Percentiles rank a stretch among this genome's conserved stretches.
Conservation (phyloP, 129 eudicot species). For the Flaveria linearis region DNA sequence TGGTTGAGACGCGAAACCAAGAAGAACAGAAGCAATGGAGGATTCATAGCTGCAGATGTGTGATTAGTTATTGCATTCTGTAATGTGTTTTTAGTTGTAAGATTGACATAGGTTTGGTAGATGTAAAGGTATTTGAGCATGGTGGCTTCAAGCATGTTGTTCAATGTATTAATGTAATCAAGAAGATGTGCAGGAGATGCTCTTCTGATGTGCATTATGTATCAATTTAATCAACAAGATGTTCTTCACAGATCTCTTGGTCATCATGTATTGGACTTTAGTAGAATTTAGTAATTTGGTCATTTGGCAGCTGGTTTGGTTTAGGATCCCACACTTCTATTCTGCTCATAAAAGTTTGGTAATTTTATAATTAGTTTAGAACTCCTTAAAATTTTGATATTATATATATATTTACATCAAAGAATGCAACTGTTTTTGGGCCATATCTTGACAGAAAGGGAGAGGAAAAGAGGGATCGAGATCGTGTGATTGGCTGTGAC, state of each 20-base stretch:
- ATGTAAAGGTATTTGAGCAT: conserved; percentile 22
- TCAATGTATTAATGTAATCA: not conserved
- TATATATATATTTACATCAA: too few relatives aligned
- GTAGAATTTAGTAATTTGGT: not conserved
- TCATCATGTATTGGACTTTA: not conserved
- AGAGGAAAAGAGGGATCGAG: too few relatives aligned
- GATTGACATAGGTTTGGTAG: conserved; percentile 29
- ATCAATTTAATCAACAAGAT: too few relatives aligned
- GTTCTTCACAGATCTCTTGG: not conserved
- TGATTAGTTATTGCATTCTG: conserved; percentile 31
- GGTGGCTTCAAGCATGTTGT: not conserved
- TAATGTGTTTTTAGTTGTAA: conserved; percentile 29
- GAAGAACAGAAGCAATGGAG: conserved; percentile 23
- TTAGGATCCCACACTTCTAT: conserved; percentile 10
- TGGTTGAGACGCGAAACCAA: conserved; percentile 50
- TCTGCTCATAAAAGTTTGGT: conserved; percentile 8
- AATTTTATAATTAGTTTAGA: not conserved
- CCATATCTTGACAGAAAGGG: too few relatives aligned
- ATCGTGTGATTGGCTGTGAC: too few relatives aligned
- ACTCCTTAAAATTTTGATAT: not conserved
- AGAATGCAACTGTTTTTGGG: too few relatives aligned
- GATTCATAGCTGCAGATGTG: conserved; percentile 21
- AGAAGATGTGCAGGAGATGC: not conserved
- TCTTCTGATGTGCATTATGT: too few relatives aligned
- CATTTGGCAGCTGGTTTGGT: not conserved